Evolutionary conservation across 1,284 basidiomycete species (phyloP), one percentile per base, ranked within the genome.

Genomic region (Ustilago sp.): DNA sequence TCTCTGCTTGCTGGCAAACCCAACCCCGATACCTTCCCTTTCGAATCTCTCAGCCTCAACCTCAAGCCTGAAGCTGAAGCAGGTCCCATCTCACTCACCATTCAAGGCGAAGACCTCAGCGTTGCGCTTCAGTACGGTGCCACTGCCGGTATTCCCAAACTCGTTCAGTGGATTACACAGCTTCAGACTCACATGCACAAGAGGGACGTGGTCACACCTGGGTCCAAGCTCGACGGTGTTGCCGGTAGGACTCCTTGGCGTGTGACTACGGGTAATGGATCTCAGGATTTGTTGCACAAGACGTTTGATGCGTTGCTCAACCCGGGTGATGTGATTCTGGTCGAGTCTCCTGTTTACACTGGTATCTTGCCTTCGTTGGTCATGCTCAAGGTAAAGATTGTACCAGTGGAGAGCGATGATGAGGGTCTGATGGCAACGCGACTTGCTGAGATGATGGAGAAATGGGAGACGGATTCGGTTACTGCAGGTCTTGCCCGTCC

Each of bases 11-110:
- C 89, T 11, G 89, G 89, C 39, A 88, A 88, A 87, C 96, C 96
- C 32, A 96, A 96, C 84, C 90, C 92, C n/a, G 87, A 89, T 4
- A 93, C 93, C 17, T 98, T 98, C 87, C 95, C 95, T 1, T 92
- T 98, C 86, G 91, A 91, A 8, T 90, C 91, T 1, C 87, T 97
- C 75, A 90, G 89, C 35, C 82, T 89, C 66, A 87, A 87, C 68
- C 83, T 89, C 73, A 88, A 88, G 81, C 61, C 70, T 32, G 63
- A 63, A n/a, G 73, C 64, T 43, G 71, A 71, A 34, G 59, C 68
- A 12, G 77, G 73, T 11, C 67, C 79, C 19, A 76, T 77, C 32
- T 69, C 77, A 32, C 70, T 87, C 54, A 70, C 68, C 39, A 77
- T 88, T 47, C 68, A 81, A 28, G 85, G 86, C 2, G 77, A 84